Percentiles rank a stretch among this genome's conserved stretches.
Evolutionary conservation across 2,329 filamentous ascomycete genomes (phyloP).

Genomic region (Nemania diffusa): DNA sequence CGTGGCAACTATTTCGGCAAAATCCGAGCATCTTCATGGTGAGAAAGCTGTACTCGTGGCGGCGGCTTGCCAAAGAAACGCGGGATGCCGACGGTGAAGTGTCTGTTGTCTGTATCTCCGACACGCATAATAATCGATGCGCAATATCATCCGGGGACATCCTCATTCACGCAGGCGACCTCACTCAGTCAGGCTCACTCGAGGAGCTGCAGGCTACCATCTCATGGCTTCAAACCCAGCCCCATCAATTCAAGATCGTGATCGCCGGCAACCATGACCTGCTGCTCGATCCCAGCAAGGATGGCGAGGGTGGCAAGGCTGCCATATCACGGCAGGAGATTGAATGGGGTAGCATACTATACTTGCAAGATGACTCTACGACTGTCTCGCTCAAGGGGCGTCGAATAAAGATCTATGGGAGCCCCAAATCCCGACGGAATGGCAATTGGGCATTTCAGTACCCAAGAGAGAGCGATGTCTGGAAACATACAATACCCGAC

Average conservation of each 20-base stretch:
- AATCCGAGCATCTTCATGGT: constrained; percentile 33
- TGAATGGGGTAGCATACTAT: constrained; percentile 50
- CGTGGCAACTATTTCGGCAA: constrained; percentile 35
- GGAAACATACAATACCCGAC: constrained; percentile 36
- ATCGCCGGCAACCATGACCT: constrained; percentile 61
- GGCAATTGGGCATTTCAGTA: constrained; percentile 59
- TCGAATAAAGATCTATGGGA: constrained; percentile 50
- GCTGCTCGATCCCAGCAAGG: constrained; percentile 44
- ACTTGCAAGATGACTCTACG: constrained; percentile 47
- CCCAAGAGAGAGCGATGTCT: constrained; percentile 41
- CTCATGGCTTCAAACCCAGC: constrained; percentile 55
- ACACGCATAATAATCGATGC: constrained; percentile 56
- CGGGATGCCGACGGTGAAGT: constrained; percentile 26
- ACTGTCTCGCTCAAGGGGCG: constrained; percentile 47
- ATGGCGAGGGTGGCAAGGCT: constrained; percentile 37
- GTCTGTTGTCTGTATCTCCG: constrained; percentile 56
- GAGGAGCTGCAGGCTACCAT: constrained; percentile 54
- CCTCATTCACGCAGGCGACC: constrained; percentile 60
- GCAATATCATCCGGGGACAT: constrained; percentile 56
- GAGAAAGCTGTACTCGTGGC: constrained; percentile 34
- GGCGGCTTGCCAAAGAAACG: constrained; percentile 24
- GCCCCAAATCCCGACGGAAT: constrained; percentile 48
- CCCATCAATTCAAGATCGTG: constrained; percentile 57
- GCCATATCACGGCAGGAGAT: constrained; percentile 38
- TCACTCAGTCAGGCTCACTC: constrained; percentile 58